These are phyloP conservation scores for Plantago rigida DNA, from an alignment of 305 asterid genomes.

Conservation along the genomic window DNA sequence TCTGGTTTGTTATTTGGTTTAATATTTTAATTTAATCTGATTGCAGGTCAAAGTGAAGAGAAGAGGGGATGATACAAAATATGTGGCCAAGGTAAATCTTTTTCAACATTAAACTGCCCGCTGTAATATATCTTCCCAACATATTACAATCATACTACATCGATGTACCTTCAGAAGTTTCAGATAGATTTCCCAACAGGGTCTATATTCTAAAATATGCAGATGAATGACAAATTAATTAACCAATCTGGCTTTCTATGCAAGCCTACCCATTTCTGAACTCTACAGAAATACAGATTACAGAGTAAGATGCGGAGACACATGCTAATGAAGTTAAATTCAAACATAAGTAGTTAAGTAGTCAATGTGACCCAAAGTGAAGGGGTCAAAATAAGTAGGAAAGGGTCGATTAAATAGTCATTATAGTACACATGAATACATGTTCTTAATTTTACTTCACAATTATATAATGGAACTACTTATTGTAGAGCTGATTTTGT, in stretches of 20 bases:
- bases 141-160: slow-evolving; percentile 2
- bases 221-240: neutral
- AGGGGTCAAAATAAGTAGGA: neutral
- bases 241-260: neutral
- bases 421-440: neutral
- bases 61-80: slow-evolving; percentile 55
- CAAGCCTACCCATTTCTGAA: neutral
- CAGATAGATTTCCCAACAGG: neutral
- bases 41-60: slow-evolving; percentile 54
- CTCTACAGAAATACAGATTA: neutral
- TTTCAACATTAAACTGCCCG: neutral
- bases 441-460: neutral
- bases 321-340: neutral
- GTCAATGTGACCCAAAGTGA: neutral
- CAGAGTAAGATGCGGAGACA: neutral
- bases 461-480: neutral
- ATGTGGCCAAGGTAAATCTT: slow-evolving; percentile 50
- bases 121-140: slow-evolving; percentile 7
- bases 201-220: neutral
- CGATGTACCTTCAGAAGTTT: neutral
- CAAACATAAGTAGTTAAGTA: too few species aligned
- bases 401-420: neutral
- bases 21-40: slow-evolving; percentile 12
- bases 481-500: neutral
- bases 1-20: neutral